These are phyloP conservation scores for Chrysopogon serrulatus DNA, from an alignment of 176 grass and related monocot genomes.

Conservation along the genomic window DNA sequence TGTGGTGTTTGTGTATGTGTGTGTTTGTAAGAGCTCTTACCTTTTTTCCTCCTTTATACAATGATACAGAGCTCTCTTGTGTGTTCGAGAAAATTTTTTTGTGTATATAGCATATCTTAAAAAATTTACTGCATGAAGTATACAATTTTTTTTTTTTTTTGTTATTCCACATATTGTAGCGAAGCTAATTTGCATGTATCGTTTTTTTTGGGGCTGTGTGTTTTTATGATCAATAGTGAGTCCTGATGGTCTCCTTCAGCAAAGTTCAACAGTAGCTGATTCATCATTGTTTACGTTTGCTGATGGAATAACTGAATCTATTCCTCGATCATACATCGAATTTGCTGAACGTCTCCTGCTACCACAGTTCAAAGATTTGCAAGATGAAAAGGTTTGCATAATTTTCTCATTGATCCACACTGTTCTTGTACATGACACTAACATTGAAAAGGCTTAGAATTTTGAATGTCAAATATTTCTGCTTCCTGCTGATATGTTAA, in stretches of 20 bases:
- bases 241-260: slow-evolving; percentile 88
- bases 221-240: slow-evolving; percentile 58
- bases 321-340: slow-evolving; percentile 89
- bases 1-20: background rate
- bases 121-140: background rate
- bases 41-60: background rate
- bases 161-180: background rate
- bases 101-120: background rate
- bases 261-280: slow-evolving; percentile 97
- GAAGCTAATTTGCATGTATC: slow-evolving; percentile 5
- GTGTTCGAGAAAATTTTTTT: background rate
- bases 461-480: background rate
- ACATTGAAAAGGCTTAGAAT: background rate
- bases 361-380: slow-evolving; percentile 73
- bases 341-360: slow-evolving; percentile 87
- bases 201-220: background rate
- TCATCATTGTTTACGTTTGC: slow-evolving; percentile 67
- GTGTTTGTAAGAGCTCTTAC: background rate
- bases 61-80: background rate
- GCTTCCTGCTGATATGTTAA: background rate
- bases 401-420: background rate
- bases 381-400: slow-evolving; percentile 56
- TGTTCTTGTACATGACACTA: background rate
- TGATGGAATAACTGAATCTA: slow-evolving; percentile 67
- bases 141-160: background rate